These are phyloP conservation scores for Verruconis gallopava DNA, from an alignment of 2,329 filamentous ascomycete genomes.

Conservation along the genomic window DNA sequence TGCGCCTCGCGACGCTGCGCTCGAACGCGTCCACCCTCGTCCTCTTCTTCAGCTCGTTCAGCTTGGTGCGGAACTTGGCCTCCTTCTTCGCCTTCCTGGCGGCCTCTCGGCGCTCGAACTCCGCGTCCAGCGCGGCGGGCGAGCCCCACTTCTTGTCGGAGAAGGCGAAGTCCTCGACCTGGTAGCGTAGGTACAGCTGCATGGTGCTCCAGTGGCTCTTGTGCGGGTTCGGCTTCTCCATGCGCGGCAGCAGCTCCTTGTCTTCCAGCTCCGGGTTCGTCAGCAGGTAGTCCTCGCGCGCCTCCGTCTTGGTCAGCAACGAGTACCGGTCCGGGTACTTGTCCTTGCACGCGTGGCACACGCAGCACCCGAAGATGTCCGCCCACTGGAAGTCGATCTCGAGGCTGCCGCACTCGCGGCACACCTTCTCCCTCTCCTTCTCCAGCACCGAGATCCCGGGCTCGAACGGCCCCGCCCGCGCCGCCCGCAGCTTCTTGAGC, in stretches of 20 bases:
- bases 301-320: constrained; percentile 92
- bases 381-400: constrained; percentile 97
- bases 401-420: constrained; percentile 65
- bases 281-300: constrained; percentile 83
- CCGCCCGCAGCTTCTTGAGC: constrained; percentile 55
- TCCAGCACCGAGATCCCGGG: constrained; percentile 68
- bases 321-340: constrained; percentile 86
- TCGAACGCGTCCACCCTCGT: constrained; percentile 85
- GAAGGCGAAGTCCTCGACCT: constrained; percentile 90
- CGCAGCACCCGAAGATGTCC: constrained; percentile 60
- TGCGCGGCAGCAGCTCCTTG: constrained; percentile 69
- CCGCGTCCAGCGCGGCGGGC: constrained; percentile 69
- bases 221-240: constrained; percentile 85
- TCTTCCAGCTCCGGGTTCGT: constrained; percentile 93
- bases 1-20: constrained; percentile 34
- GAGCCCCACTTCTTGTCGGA: constrained; percentile 77
- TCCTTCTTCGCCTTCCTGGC: constrained; percentile 81
- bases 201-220: constrained; percentile 96
- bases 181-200: constrained; percentile 90
- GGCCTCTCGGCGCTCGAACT: constrained; percentile 66
- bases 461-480: constrained; percentile 73
- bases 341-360: constrained; percentile 82
- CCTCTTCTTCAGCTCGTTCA: constrained; percentile 82
- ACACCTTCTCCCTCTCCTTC: constrained; percentile 53
- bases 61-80: constrained; percentile 78